phyloP scores from a whole-genome alignment of 169 alveolate species.

The Plasmodium fragile region DNA sequence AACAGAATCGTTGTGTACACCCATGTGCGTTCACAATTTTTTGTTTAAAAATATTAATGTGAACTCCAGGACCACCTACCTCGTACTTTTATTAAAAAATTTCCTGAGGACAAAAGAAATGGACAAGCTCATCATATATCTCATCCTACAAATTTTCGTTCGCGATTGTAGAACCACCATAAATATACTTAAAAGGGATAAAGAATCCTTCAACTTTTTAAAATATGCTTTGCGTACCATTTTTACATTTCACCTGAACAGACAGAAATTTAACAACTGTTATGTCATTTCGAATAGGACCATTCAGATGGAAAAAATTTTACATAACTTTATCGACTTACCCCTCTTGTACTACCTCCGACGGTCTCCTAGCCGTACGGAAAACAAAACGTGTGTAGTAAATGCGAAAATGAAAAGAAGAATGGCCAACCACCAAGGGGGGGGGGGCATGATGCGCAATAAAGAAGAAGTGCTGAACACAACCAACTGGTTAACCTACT shows the following conservation, averaged over 20 bases:
- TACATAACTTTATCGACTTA: constrained; percentile 48
- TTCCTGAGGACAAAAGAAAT: constrained; percentile 61
- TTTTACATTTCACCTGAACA: constrained; percentile 41
- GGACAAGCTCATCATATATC: constrained; percentile 41
- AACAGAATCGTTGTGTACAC: constrained; percentile 39
- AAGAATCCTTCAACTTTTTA: constrained; percentile 59
- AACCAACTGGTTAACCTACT: not conserved
- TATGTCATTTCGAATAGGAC: constrained; percentile 58
- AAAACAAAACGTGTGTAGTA: not conserved
- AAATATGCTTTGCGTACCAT: constrained; percentile 47
- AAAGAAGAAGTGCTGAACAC: constrained; percentile 22
- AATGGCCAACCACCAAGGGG: not conserved
- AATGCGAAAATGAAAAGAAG: not conserved
- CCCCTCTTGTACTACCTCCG: constrained; percentile 33
- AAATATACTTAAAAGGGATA: constrained; percentile 54
- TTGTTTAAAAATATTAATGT: constrained; percentile 66
- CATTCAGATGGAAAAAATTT: constrained; percentile 48
- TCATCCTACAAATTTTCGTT: constrained; percentile 43
- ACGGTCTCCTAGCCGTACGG: not conserved
- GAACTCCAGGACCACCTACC: constrained; percentile 62
- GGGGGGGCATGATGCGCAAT: not conserved
- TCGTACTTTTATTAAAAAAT: constrained; percentile 40
- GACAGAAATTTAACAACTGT: constrained; percentile 56
- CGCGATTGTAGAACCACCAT: constrained; percentile 67
- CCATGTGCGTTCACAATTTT: constrained; percentile 66